Base-by-base conservation (phyloP, 495 filamentous ascomycete genomes). In the Oidiodendron maius region DNA sequence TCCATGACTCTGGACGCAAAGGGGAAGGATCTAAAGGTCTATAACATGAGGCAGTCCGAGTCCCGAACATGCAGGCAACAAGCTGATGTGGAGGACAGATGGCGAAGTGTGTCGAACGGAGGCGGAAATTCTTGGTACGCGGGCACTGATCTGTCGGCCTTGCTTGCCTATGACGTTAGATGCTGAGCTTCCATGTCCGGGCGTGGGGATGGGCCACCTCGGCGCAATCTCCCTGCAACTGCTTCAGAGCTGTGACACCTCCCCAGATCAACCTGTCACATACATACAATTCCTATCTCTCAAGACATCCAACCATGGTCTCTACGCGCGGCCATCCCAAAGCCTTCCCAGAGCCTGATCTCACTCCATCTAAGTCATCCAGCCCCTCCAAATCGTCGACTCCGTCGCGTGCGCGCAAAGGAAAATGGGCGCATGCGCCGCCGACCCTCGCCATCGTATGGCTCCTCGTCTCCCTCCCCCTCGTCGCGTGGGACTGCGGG, bases 401-500 rank as follows among this genome's bases (percentile, higher is more conserved):
- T 20, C 64, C 61, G 42, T 60, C 60, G 42, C 58, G 54, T 20
- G 50, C 46, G 48, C 63, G 62, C 39, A 52, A 52, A 38, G 53
- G 48, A 22, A 54, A 53, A 40, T 85, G 83, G 82, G 66, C 78
- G 0, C 87, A 95, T 69, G 79, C 80, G 0, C 86, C 87, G 1
- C 74, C 79, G 15, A 70, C 71, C 16, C 59, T 81, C 5, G 72
- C 81, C 18, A 78, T 89, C 16, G 54, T 81, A 54, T 96, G 89
- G 89, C 75, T 96, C 20, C 54, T 76, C 39, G 24, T 91, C 44
- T 90, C 88, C n/a, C 67, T 91, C 3, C 89, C 90, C 3, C 70
- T 91, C 46, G 84, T 91, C n/a, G 53, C 73, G 37, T 94, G 90
- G 90, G 91, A 96, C 69, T 74, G 80, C 6, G 71, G 70, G 40